Percentiles rank a stretch among this genome's conserved stretches.
Conservation (phyloP, 2,329 filamentous ascomycete genomes). For the Scleromitrula shiraiana region DNA sequence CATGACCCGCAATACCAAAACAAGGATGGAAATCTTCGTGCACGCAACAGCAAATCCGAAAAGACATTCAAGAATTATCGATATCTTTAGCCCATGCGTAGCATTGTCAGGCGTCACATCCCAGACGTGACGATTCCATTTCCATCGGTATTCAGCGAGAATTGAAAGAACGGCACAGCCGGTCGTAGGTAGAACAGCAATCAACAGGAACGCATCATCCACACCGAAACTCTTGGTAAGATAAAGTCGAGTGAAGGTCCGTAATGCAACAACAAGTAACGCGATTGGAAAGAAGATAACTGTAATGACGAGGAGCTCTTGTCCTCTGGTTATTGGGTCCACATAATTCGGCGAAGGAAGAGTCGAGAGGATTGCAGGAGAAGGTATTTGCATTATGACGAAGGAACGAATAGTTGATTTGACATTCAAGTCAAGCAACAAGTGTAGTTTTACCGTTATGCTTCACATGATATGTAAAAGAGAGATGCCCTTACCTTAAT, state of each 20-base stretch:
- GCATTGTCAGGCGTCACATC: constrained; percentile 30
- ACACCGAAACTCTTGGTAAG: constrained; percentile 39
- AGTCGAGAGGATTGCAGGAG: not conserved
- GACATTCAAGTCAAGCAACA: not conserved
- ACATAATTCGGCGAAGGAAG: constrained; percentile 38
- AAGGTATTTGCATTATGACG: constrained; percentile 5
- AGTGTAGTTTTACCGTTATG: too few relatives aligned
- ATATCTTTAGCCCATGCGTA: constrained; percentile 29
- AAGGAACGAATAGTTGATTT: not conserved
- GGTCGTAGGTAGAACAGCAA: constrained; percentile 30
- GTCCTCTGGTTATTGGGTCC: constrained; percentile 37
- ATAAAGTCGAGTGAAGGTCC: constrained; percentile 38
- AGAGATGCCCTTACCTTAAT: not conserved
- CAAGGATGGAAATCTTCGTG: constrained; percentile 32
- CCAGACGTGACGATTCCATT: constrained; percentile 36
- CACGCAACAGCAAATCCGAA: constrained; percentile 31
- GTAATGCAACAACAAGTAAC: constrained; percentile 34
- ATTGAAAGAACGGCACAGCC: constrained; percentile 31
- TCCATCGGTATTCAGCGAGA: constrained; percentile 29
- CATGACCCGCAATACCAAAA: constrained; percentile 30
- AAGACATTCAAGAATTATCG: constrained; percentile 32
- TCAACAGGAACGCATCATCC: constrained; percentile 39
- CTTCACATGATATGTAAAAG: too few relatives aligned
- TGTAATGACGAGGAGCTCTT: constrained; percentile 35
- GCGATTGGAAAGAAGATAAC: constrained; percentile 34